A percentile compares a stretch with the other conserved stretches of the same genome.
Conservation (phyloP, 305 asterid species). For the Solanum chacoense region DNA sequence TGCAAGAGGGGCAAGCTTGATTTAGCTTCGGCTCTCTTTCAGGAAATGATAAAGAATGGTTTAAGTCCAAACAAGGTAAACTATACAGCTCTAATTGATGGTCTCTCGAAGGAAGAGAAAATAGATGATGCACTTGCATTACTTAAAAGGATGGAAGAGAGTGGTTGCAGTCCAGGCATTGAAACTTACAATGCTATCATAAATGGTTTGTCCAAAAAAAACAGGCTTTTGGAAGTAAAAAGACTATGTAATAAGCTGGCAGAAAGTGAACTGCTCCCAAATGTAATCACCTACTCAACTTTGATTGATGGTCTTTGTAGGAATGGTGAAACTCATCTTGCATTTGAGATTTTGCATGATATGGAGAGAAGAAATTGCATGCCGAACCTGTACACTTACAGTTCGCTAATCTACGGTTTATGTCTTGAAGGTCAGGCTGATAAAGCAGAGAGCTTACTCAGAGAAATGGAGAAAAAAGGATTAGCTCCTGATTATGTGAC, state of each 20-base stretch:
- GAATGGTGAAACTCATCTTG: conserved; percentile 44
- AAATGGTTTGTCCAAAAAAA: conserved; percentile 49
- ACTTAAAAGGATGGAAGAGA: conserved; percentile 41
- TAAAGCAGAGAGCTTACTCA: conserved; percentile 52
- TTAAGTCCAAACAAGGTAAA: conserved; percentile 63
- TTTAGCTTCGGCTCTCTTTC: conserved; percentile 46
- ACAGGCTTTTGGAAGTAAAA: conserved; percentile 55
- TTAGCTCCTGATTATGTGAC: conserved; percentile 65
- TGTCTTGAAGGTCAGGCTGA: conserved; percentile 59
- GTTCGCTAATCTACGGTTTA: conserved; percentile 64
- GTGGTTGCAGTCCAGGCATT: conserved; percentile 39
- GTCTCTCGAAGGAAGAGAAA: conserved; percentile 68
- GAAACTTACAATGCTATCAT: conserved; percentile 71
- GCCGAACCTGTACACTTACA: conserved; percentile 69
- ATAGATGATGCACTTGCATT: conserved; percentile 54
- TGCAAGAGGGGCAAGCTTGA: conserved; percentile 52
- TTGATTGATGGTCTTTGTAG: conserved; percentile 75
- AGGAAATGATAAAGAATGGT: conserved; percentile 64
- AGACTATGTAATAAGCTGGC: conserved; percentile 37
- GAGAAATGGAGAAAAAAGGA: conserved; percentile 51
- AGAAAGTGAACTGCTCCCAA: conserved; percentile 55
- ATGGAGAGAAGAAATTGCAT: conserved; percentile 55
- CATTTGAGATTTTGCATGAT: conserved; percentile 59
- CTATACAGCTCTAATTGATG: conserved; percentile 65
- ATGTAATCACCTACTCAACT: conserved; percentile 70